Conservation (phyloP, 202 grass and related monocot species). For the Schoenoplectus triqueter region DNA sequence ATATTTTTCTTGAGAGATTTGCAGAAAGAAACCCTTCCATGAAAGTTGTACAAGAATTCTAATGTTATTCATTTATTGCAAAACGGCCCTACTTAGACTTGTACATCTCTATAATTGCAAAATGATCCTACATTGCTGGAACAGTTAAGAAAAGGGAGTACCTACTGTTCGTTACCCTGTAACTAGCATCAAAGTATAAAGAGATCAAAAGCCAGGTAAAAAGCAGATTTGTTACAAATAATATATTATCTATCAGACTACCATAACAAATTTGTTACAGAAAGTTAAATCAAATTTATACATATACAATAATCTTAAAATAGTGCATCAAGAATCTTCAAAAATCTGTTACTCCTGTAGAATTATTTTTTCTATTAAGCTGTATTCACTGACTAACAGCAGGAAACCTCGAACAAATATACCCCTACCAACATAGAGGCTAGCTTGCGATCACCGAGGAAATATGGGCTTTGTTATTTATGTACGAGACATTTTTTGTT, state of each 20-base stretch:
- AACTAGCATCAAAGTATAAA: neutral
- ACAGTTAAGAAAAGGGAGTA: neutral
- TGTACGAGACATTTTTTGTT: no score
- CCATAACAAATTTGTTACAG: neutral
- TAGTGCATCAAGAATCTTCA: slow-evolving; percentile 2
- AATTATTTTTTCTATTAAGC: neutral
- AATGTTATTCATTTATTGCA: neutral
- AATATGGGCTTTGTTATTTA: neutral
- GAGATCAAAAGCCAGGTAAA: neutral
- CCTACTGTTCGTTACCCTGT: neutral
- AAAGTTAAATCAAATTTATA: neutral
- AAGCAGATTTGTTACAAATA: neutral
- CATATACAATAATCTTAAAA: neutral
- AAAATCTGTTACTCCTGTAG: neutral
- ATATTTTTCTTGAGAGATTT: neutral
- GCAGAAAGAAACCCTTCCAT: neutral
- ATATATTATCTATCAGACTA: neutral
- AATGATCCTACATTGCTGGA: neutral
- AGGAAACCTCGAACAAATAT: neutral
- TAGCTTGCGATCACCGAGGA: neutral
- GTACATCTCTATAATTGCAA: slow-evolving; percentile 5
- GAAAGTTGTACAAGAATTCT: neutral
- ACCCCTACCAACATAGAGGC: neutral
- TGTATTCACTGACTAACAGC: neutral
- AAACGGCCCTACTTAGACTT: neutral